Conservation (phyloP, 139 green algal genomes). For the Diplosphaera chodatii region DNA sequence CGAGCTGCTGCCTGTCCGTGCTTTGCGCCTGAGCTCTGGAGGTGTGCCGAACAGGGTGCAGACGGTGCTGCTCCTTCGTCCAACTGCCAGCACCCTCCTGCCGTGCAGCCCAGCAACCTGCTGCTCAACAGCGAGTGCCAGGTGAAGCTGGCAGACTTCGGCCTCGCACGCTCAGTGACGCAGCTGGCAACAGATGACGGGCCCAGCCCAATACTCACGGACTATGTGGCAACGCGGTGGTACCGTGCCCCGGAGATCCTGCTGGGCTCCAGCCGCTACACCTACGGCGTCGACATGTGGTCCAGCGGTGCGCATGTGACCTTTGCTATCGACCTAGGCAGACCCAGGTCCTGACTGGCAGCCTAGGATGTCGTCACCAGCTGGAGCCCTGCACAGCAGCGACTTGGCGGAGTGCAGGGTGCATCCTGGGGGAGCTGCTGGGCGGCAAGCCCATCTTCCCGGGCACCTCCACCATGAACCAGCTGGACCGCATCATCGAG, state of each 20-base stretch:
- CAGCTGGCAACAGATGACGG: conserved; percentile 51
- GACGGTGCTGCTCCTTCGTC: not conserved
- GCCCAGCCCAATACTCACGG: conserved; percentile 76
- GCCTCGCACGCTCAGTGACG: conserved; percentile 72
- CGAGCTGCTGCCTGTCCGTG: too few species aligned
- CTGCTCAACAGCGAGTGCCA: conserved; percentile 96
- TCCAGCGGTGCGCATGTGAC: conserved; percentile 59
- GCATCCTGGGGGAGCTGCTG: conserved; percentile 96
- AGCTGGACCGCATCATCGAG: conserved; percentile 84
- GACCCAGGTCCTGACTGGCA: too few species aligned
- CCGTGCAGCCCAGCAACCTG: conserved; percentile 87
- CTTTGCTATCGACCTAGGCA: too few species aligned
- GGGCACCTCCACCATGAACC: conserved; percentile 93
- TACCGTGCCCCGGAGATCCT: conserved; percentile 97
- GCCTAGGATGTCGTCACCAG: too few species aligned
- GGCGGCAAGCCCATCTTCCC: conserved; percentile 85
- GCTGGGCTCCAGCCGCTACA: conserved; percentile 90
- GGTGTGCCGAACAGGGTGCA: too few species aligned
- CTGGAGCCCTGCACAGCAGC: too few species aligned
- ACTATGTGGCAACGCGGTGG: conserved; percentile 98
- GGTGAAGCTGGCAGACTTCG: conserved; percentile 97
- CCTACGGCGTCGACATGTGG: conserved; percentile 97
- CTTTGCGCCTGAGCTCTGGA: too few species aligned
- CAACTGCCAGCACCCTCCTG: not conserved
- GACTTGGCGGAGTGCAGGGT: conserved; percentile 58